A percentile compares a stretch with the other conserved stretches of the same genome.
These are phyloP conservation scores for Penicillium salamii DNA, from an alignment of 495 filamentous ascomycete genomes.

Conservation along the genomic window DNA sequence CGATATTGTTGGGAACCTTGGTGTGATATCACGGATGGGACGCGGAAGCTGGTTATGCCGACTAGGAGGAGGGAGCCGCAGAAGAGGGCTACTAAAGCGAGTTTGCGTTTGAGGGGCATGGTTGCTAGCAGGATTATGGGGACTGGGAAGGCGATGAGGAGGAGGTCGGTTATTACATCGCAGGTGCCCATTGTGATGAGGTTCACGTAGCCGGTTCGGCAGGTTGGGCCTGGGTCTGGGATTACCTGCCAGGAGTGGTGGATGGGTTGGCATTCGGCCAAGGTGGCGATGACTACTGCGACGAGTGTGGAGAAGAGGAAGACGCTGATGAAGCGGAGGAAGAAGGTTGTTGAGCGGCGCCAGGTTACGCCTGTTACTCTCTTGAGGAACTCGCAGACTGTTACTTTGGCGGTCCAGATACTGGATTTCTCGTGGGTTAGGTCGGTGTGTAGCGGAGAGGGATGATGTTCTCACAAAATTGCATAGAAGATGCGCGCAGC, in stretches of 20 bases:
- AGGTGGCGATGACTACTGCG: constrained; percentile 72
- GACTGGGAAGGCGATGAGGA: constrained; percentile 84
- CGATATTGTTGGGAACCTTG: constrained; percentile 69
- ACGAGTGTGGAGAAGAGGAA: constrained; percentile 74
- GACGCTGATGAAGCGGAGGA: constrained; percentile 66
- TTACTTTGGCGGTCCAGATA: constrained; percentile 89
- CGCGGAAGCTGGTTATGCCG: constrained; percentile 69
- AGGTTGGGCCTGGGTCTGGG: constrained; percentile 82
- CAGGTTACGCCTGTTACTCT: constrained; percentile 67
- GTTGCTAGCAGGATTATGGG: constrained; percentile 74
- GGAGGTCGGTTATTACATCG: constrained; percentile 83
- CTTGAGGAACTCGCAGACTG: constrained; percentile 86
- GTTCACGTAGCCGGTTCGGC: constrained; percentile 79
- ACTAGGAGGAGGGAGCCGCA: constrained; percentile 75
- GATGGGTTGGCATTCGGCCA: constrained; percentile 85
- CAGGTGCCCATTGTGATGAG: constrained; percentile 82
- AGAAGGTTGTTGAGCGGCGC: constrained; percentile 65
- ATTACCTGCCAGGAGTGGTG: constrained; percentile 85
- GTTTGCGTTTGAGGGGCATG: constrained; percentile 66
- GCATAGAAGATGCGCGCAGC: constrained; percentile 55
- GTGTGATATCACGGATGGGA: constrained; percentile 64
- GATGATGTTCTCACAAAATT: constrained; percentile 48
- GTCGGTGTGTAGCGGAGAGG: neutral
- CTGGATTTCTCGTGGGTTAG: constrained; percentile 36
- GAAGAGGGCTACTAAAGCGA: constrained; percentile 70